A percentile compares a stretch with the other conserved stretches of the same genome.
Evolutionary conservation across 345 rosid species (phyloP).

Genomic region (Noccaea caerulescens): DNA sequence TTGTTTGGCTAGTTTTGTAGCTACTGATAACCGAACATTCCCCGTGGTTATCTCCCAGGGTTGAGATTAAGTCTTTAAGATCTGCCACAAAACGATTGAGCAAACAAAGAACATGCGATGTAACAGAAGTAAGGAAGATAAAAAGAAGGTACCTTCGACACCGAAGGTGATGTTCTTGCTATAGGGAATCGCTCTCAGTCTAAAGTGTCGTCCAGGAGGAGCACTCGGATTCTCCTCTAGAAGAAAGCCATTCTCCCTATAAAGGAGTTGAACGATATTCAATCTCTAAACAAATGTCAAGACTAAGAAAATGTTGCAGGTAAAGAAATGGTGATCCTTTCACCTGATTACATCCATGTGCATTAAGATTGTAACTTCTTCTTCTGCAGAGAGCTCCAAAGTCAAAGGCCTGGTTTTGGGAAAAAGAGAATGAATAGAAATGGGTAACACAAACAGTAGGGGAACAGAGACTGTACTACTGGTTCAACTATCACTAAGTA

Average conservation of each 20-base stretch:
- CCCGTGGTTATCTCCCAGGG: conserved; percentile 76
- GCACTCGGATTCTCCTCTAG: conserved; percentile 83
- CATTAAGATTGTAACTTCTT: conserved; percentile 82
- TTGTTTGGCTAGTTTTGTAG: conserved; percentile 70
- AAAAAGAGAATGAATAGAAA: conserved; percentile 1
- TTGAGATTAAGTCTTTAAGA: conserved; percentile 86
- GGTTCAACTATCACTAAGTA: conserved; percentile 13
- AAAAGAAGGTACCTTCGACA: conserved; percentile 62
- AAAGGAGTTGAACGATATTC: not conserved
- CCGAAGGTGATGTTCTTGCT: conserved; percentile 97
- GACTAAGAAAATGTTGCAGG: conserved; percentile 19
- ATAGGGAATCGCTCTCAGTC: conserved; percentile 80
- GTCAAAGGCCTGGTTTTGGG: conserved; percentile 61
- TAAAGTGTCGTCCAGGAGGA: conserved; percentile 74
- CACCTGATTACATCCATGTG: conserved; percentile 91
- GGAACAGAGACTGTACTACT: conserved; percentile 14
- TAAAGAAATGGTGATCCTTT: conserved; percentile 20
- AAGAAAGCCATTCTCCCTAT: conserved; percentile 87
- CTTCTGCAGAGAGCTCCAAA: conserved; percentile 94
- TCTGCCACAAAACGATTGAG: conserved; percentile 52
- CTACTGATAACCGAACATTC: conserved; percentile 80
- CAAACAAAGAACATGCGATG: conserved; percentile 7
- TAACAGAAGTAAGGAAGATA: not conserved
- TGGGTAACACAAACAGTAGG: not conserved
- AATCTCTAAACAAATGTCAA: not conserved